phyloP scores from a whole-genome alignment of 805 yeast species.

The Starmerella potacharoeniae region DNA sequence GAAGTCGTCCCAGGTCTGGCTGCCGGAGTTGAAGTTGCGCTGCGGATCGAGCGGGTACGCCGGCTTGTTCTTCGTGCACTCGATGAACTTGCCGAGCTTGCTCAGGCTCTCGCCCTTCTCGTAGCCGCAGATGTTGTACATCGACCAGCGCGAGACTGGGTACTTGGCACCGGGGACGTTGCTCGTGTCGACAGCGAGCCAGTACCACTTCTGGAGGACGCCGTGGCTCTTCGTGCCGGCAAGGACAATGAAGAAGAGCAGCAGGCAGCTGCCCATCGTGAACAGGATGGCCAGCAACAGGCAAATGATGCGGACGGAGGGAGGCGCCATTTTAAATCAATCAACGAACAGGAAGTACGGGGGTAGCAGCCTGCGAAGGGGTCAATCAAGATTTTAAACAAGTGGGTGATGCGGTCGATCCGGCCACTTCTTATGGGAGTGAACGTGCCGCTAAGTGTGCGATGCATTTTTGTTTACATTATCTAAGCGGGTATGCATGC shows the following conservation, averaged over 20 bases:
- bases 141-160: conserved; percentile 63
- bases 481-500: conserved; percentile 4
- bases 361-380: background rate
- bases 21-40: conserved; percentile 52
- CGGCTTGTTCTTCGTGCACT: conserved; percentile 48
- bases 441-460: background rate
- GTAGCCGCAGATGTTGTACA: conserved; percentile 54
- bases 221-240: conserved; percentile 43
- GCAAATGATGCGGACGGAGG: conserved; percentile 6
- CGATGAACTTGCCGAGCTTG: conserved; percentile 34
- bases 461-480: conserved; percentile 4
- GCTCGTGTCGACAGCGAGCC: conserved; percentile 67
- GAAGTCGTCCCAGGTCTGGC: conserved; percentile 44
- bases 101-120: conserved; percentile 36
- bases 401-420: background rate
- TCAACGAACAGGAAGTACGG: background rate
- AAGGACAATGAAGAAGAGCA: conserved; percentile 52
- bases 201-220: conserved; percentile 57
- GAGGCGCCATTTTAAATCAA: conserved; percentile 7
- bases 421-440: conserved; percentile 3
- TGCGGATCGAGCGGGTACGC: conserved; percentile 82
- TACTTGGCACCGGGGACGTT: conserved; percentile 33
- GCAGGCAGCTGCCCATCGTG: conserved; percentile 37
- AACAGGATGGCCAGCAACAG: conserved; percentile 25
- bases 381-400: background rate